phyloP scores from a whole-genome alignment of 768 basidiomycete species.

The Mycena galericulata region DNA sequence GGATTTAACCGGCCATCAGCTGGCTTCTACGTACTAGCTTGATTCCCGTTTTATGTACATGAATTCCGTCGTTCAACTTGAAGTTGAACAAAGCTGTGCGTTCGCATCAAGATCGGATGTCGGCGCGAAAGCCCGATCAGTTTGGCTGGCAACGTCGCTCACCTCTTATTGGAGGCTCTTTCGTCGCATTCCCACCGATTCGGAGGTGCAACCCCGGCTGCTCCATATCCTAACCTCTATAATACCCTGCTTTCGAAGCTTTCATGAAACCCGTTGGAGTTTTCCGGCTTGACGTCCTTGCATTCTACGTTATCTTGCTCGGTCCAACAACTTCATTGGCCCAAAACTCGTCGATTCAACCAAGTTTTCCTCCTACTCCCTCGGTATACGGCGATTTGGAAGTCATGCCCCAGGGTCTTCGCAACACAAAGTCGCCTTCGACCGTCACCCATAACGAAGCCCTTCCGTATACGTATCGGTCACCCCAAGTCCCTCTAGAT shows the following conservation, averaged over 20 bases:
- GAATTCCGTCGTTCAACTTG: too few species aligned
- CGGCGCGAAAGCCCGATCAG: neutral
- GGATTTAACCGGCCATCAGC: too few species aligned
- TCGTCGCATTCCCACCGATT: neutral
- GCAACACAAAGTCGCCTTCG: slow-evolving; percentile 31
- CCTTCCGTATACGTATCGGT: slow-evolving; percentile 39
- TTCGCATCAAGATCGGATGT: neutral
- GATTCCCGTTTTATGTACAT: too few species aligned
- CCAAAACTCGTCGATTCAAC: slow-evolving; percentile 27
- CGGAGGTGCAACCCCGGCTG: neutral
- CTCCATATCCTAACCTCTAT: neutral
- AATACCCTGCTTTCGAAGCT: neutral
- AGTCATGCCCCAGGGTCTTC: slow-evolving; percentile 21
- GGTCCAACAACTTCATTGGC: neutral
- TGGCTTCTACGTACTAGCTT: too few species aligned
- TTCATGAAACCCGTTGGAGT: slow-evolving; percentile 13
- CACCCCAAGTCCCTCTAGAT: slow-evolving; percentile 64
- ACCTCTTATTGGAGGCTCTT: too few species aligned
- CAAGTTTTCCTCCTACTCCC: slow-evolving; percentile 13
- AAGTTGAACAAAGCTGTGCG: too few species aligned
- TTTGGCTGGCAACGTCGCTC: slow-evolving; percentile 12
- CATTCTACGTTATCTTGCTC: slow-evolving; percentile 14
- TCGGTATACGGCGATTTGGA: slow-evolving; percentile 20
- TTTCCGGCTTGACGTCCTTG: slow-evolving; percentile 3
- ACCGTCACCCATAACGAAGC: slow-evolving; percentile 24